A percentile compares a stretch with the other conserved stretches of the same genome.
Evolutionary conservation across 345 rosid genomes (phyloP).

Genomic region (Passiflora organensis): DNA sequence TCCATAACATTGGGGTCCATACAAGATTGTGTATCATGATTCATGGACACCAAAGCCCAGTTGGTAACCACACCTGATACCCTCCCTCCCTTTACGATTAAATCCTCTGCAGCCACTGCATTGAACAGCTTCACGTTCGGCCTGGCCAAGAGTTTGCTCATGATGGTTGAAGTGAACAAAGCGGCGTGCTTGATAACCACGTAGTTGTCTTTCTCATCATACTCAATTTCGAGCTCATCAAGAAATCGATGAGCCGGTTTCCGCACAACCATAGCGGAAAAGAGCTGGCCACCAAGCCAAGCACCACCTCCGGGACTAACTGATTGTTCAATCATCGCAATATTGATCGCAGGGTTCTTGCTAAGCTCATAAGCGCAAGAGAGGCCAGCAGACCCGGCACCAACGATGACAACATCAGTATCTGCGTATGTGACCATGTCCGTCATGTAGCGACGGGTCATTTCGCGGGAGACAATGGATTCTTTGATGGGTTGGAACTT

Average conservation of each 20-base stretch:
- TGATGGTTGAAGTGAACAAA: slow-evolving; percentile 82
- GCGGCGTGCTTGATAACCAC: slow-evolving; percentile 88
- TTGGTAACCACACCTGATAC: slow-evolving; percentile 94
- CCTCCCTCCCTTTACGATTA: slow-evolving; percentile 69
- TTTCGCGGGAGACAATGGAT: slow-evolving; percentile 21
- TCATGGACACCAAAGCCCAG: slow-evolving; percentile 93
- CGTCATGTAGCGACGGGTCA: slow-evolving; percentile 25
- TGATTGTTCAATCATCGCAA: slow-evolving; percentile 20
- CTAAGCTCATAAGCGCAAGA: slow-evolving; percentile 23
- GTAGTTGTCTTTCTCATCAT: slow-evolving; percentile 74
- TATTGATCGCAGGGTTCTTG: slow-evolving; percentile 17
- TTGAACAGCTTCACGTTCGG: slow-evolving; percentile 94
- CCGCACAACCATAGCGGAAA: slow-evolving; percentile 57
- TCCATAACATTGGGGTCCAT: slow-evolving; percentile 99
- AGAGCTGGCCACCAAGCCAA: slow-evolving; percentile 25
- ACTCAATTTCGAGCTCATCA: slow-evolving; percentile 64
- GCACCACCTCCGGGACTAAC: slow-evolving; percentile 28
- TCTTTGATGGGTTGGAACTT: slow-evolving; percentile 21
- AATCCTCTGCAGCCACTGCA: slow-evolving; percentile 87
- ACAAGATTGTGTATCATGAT: slow-evolving; percentile 93
- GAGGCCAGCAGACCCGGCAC: slow-evolving; percentile 24
- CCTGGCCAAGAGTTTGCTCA: slow-evolving; percentile 90
- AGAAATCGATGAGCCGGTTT: slow-evolving; percentile 85
- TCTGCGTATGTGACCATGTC: slow-evolving; percentile 25
- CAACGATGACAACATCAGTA: slow-evolving; percentile 22